Conservation (phyloP, 2,329 filamentous ascomycete genomes). For the Monilinia fructicola region DNA sequence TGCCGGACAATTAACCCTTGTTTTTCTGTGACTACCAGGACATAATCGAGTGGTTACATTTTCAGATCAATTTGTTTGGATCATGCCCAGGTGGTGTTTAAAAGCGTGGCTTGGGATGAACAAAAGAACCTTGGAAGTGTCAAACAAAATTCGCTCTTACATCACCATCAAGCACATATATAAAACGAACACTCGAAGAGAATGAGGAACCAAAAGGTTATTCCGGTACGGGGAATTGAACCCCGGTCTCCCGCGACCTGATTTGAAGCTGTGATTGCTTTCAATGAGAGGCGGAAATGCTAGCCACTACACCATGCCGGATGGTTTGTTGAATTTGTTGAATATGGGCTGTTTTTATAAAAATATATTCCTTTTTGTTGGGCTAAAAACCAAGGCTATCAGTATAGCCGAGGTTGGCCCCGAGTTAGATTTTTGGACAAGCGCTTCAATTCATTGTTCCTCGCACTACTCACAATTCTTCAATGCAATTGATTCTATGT, state of each 20-base stretch:
- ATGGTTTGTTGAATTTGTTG: not conserved
- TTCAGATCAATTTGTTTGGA: not conserved
- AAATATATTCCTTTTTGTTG: not conserved
- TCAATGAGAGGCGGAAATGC: constrained; percentile 15
- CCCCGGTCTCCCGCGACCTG: not conserved
- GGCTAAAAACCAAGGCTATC: no score
- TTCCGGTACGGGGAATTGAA: constrained; percentile 16
- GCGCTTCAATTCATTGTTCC: not conserved
- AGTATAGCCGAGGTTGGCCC: not conserved
- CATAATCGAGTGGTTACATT: not conserved
- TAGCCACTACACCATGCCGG: constrained; percentile 21
- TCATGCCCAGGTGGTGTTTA: not conserved
- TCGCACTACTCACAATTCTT: not conserved
- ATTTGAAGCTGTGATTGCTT: not conserved
- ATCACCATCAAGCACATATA: not conserved
- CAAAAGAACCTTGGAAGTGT: not conserved
- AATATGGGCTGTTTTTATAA: not conserved
- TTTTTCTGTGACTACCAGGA: not conserved
- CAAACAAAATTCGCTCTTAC: not conserved
- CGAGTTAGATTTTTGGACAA: not conserved
- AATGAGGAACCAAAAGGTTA: no score
- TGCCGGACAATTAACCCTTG: not conserved
- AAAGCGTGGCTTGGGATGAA: not conserved
- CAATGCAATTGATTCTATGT: not conserved
- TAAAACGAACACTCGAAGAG: not conserved